Evolutionary conservation across 2,329 filamentous ascomycete genomes (phyloP).

Genomic region (Fusarium sp.): DNA sequence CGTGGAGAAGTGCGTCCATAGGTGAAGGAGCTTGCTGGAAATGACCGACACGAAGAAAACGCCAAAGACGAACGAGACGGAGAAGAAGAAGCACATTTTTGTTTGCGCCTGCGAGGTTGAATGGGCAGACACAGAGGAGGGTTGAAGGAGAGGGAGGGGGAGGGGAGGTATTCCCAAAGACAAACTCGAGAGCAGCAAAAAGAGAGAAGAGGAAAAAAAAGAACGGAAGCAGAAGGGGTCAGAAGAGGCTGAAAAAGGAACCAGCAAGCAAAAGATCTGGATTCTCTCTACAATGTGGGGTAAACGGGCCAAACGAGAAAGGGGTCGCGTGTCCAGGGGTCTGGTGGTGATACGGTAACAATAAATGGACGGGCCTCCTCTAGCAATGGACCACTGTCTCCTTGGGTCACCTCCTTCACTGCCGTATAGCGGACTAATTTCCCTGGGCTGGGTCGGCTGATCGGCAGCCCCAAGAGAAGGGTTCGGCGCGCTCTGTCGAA

Average conservation of each 20-base stretch:
- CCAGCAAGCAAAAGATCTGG: conserved; percentile 15
- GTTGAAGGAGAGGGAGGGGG: conserved; percentile 6
- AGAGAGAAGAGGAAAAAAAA: conserved; percentile 7
- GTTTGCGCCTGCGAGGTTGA: conserved; percentile 27
- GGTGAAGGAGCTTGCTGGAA: conserved; percentile 45
- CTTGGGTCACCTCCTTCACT: background rate
- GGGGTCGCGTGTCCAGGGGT: conserved; percentile 40
- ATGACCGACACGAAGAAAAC: conserved; percentile 46
- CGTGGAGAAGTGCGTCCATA: conserved; percentile 43
- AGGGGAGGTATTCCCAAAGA: background rate
- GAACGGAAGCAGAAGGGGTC: conserved; percentile 9
- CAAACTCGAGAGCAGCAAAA: background rate
- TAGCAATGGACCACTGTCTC: too few species aligned
- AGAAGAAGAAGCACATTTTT: conserved; percentile 37
- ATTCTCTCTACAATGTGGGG: conserved; percentile 32
- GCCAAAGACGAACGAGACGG: conserved; percentile 45
- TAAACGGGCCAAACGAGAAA: conserved; percentile 40
- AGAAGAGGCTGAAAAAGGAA: background rate
- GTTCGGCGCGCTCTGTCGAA: background rate
- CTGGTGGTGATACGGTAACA: background rate
- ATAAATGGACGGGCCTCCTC: background rate
- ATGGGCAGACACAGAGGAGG: conserved; percentile 15
- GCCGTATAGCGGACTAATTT: background rate
- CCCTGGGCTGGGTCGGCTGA: conserved; percentile 1
- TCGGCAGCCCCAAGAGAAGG: background rate